Conservation (phyloP, 345 rosid species). For the Salix purpurea region DNA sequence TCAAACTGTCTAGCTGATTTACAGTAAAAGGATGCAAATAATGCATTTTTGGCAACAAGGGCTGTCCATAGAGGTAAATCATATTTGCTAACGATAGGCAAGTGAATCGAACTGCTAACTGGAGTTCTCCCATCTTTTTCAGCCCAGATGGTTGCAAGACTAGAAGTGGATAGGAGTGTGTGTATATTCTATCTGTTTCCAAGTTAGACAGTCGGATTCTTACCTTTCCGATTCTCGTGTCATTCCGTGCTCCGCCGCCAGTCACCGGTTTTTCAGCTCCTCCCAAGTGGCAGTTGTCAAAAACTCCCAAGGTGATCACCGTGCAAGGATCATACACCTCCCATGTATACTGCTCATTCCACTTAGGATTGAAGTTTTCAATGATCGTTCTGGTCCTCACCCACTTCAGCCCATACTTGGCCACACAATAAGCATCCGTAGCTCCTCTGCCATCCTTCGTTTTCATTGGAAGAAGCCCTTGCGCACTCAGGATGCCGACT, state of each 20-base stretch:
- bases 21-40: conserved; percentile 34
- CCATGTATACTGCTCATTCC: conserved; percentile 38
- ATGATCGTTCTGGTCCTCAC: conserved; percentile 30
- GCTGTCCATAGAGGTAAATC: conserved; percentile 28
- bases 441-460: conserved; percentile 18
- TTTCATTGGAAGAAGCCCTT: conserved; percentile 31
- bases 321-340: conserved; percentile 37
- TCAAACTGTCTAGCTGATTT: conserved; percentile 29
- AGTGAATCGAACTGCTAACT: conserved; percentile 33
- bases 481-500: conserved; percentile 31
- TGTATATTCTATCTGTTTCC: conserved; percentile 30
- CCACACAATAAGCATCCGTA: conserved; percentile 31
- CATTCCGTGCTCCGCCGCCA: conserved; percentile 15
- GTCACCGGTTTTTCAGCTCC: conserved; percentile 7
- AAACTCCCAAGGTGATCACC: conserved; percentile 32
- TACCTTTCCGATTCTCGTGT: conserved; percentile 30
- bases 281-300: conserved; percentile 29
- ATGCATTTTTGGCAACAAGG: conserved; percentile 33
- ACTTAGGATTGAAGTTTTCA: conserved; percentile 29
- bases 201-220: conserved; percentile 27
- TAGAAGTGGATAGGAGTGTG: conserved; percentile 30
- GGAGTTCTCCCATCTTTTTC: conserved; percentile 34
- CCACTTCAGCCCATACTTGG: conserved; percentile 33
- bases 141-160: conserved; percentile 31
- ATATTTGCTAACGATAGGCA: conserved; percentile 23